Conservation (phyloP, 306 rosid species). For the Acacia crassicarpa region DNA sequence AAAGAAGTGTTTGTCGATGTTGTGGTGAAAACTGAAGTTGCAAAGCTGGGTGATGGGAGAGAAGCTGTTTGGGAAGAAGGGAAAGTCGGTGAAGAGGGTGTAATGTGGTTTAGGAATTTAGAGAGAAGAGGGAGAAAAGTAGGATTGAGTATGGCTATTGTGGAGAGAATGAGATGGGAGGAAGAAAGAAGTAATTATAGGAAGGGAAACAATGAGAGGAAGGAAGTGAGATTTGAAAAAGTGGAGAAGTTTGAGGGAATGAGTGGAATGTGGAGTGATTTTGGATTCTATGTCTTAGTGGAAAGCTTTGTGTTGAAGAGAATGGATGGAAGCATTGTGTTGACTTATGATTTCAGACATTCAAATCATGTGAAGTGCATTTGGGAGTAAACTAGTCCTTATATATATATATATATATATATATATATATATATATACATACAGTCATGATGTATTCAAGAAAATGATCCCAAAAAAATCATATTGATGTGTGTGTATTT, state of each 20-base stretch:
- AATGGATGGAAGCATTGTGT: constrained; percentile 49
- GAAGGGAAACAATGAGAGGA: not conserved
- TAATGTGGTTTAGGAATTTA: not conserved
- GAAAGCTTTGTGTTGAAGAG: constrained; percentile 57
- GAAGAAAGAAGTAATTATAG: not conserved
- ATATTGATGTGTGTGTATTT: too few relatives aligned
- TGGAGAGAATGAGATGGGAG: constrained; percentile 2
- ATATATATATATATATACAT: too few relatives aligned
- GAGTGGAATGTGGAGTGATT: not conserved
- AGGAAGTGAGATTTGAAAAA: not conserved
- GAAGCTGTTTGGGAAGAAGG: not conserved
- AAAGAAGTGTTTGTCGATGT: not conserved
- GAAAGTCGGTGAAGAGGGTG: not conserved
- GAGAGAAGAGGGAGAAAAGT: not conserved
- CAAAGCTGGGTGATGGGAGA: not conserved
- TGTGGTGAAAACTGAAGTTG: not conserved
- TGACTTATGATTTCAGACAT: constrained; percentile 52
- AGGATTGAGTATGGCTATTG: not conserved
- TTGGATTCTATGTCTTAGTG: constrained; percentile 31
- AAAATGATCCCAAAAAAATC: too few relatives aligned
- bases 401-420: too few relatives aligned
- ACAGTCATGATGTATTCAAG: too few relatives aligned
- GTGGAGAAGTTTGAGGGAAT: not conserved
- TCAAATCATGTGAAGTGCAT: constrained; percentile 46
- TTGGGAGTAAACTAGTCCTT: constrained; percentile 56